phyloP scores from a whole-genome alignment of 164 flowering plant genomes.

The Cinnamomum chago region DNA sequence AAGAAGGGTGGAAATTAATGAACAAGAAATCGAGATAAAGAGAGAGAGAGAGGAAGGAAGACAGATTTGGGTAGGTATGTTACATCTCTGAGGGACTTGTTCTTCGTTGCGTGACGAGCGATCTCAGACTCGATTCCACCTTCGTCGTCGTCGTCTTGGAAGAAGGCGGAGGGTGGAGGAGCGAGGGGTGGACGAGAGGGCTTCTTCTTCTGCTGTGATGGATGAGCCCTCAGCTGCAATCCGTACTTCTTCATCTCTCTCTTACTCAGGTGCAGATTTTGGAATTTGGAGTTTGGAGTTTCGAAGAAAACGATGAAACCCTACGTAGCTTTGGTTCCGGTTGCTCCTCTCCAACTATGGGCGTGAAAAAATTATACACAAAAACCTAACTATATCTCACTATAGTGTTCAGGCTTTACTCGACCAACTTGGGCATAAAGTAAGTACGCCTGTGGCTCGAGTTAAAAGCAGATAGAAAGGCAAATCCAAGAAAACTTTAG shows the following conservation, averaged over 20 bases:
- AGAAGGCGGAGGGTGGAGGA: constrained; percentile 38
- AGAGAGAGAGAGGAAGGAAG: background rate
- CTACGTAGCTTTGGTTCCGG: too few species aligned
- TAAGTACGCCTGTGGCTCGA: too few species aligned
- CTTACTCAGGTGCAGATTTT: background rate
- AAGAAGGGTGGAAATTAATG: background rate
- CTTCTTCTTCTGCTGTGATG: constrained; percentile 49
- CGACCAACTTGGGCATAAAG: too few species aligned
- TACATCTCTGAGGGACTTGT: constrained; percentile 66
- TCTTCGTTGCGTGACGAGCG: constrained; percentile 77
- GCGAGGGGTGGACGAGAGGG: constrained; percentile 35
- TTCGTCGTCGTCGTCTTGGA: constrained; percentile 29
- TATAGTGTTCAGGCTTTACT: too few species aligned
- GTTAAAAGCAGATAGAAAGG: too few species aligned
- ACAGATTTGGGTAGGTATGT: too few species aligned
- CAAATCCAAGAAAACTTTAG: too few species aligned
- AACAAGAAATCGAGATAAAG: constrained; percentile 1
- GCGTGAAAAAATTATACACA: too few species aligned
- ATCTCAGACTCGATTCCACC: constrained; percentile 71
- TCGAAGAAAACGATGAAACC: too few species aligned
- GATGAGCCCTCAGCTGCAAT: constrained; percentile 59
- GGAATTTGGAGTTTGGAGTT: too few species aligned
- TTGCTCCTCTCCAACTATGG: too few species aligned
- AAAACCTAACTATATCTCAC: too few species aligned
- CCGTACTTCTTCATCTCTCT: constrained; percentile 64